Evolutionary conservation across 2,329 filamentous ascomycete genomes (phyloP).

Genomic region (Nemania abortiva): DNA sequence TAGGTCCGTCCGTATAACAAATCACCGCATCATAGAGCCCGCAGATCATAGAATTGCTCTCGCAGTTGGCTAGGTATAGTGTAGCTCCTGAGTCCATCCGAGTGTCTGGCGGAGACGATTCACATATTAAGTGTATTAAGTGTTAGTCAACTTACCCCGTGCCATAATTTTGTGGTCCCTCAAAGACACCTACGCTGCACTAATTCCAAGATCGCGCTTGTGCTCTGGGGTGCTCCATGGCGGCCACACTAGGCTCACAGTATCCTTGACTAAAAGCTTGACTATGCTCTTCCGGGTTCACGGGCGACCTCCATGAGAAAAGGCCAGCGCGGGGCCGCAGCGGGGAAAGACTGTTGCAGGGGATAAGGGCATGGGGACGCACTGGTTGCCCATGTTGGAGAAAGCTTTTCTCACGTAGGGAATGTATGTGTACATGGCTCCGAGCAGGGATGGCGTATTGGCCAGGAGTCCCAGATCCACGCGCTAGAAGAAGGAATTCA

Average conservation of each 20-base stretch:
- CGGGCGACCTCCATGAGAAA: conserved; percentile 39
- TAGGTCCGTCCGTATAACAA: conserved; percentile 12
- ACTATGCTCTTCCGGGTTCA: conserved; percentile 38
- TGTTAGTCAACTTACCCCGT: conserved; percentile 31
- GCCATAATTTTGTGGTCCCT: conserved; percentile 37
- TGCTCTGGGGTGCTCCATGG: conserved; percentile 39
- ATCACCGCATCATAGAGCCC: conserved; percentile 14
- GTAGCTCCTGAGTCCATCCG: conserved; percentile 25
- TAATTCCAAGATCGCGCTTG: conserved; percentile 34
- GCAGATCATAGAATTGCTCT: conserved; percentile 1
- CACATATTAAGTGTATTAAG: conserved; percentile 38
- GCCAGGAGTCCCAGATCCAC: conserved; percentile 28
- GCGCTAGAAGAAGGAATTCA: conserved; percentile 13
- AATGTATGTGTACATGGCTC: conserved; percentile 36
- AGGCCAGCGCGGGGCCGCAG: conserved; percentile 45
- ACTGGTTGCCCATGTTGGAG: conserved; percentile 38
- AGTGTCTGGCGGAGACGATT: conserved; percentile 30
- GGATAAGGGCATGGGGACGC: conserved; percentile 35
- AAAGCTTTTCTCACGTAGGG: conserved; percentile 17
- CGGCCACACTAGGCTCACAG: conserved; percentile 39
- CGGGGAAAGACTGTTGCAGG: conserved; percentile 37
- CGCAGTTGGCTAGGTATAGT: conserved; percentile 12
- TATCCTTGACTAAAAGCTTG: conserved; percentile 29
- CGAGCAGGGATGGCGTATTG: conserved; percentile 43
- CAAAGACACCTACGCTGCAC: conserved; percentile 23